Evolutionary conservation across 2,329 filamentous ascomycete species (phyloP).

Genomic region (Neonectria magnoliae): DNA sequence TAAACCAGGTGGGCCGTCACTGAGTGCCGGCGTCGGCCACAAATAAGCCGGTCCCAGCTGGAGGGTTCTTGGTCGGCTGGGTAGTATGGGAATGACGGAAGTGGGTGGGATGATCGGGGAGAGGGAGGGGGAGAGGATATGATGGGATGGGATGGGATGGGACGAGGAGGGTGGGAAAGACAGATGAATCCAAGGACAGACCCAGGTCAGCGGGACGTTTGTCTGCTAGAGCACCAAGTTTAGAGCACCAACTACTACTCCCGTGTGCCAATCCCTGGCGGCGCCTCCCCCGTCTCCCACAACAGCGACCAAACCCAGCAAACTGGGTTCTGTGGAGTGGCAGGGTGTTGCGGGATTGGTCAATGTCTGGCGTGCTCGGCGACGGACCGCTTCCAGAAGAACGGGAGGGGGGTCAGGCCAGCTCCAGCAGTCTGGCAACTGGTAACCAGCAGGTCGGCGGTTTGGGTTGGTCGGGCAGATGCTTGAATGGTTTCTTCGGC

Average conservation of each 20-base stretch:
- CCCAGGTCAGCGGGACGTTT: slow-evolving; percentile 26
- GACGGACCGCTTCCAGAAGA: slow-evolving; percentile 41
- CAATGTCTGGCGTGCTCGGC: slow-evolving; percentile 24
- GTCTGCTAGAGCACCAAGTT: slow-evolving; percentile 12
- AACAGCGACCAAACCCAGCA: slow-evolving; percentile 26
- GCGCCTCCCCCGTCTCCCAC: slow-evolving; percentile 9
- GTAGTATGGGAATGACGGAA: slow-evolving; percentile 21
- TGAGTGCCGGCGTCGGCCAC: slow-evolving; percentile 35
- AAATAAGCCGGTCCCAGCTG: slow-evolving; percentile 32
- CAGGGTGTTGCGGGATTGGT: slow-evolving; percentile 29
- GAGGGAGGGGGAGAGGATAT: slow-evolving; percentile 8
- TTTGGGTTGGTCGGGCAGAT: slow-evolving; percentile 1
- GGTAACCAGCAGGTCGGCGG: slow-evolving; percentile 24
- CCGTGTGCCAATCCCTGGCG: slow-evolving; percentile 7
- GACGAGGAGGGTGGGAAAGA: slow-evolving; percentile 8
- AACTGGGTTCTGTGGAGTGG: slow-evolving; percentile 38
- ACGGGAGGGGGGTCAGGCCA: slow-evolving; percentile 35
- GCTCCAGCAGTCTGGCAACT: slow-evolving; percentile 34
- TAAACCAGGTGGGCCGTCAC: slow-evolving; percentile 25
- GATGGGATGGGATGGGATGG: slow-evolving; percentile 22
- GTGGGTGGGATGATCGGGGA: slow-evolving; percentile 11
- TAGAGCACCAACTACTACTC: background rate
- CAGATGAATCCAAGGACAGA: slow-evolving; percentile 15
- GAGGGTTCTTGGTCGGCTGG: slow-evolving; percentile 26
- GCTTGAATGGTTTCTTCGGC: slow-evolving; percentile 26